phyloP scores from a whole-genome alignment of 805 yeast species.

The Blastobotrys peoriensis region DNA sequence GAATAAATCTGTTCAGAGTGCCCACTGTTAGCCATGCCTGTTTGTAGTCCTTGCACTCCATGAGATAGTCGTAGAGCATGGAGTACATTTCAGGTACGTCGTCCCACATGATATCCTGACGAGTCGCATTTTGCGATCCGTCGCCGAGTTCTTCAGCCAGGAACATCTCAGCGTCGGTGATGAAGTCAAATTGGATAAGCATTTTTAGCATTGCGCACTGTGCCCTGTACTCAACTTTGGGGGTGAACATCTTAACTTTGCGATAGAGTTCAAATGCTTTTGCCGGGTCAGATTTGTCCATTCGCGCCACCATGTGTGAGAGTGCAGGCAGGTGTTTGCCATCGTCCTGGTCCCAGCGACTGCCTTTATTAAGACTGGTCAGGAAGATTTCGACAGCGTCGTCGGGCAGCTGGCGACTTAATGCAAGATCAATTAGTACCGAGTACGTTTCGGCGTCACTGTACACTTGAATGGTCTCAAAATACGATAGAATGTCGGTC shows the following conservation, averaged over 20 bases:
- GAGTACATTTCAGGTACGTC: conserved; percentile 35
- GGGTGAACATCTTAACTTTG: conserved; percentile 38
- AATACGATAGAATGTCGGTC: no score
- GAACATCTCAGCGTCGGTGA: conserved; percentile 38
- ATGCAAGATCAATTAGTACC: conserved; percentile 31
- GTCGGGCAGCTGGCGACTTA: conserved; percentile 25
- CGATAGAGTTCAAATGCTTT: conserved; percentile 34
- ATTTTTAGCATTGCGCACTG: conserved; percentile 35
- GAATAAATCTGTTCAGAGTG: conserved; percentile 48
- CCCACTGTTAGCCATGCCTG: conserved; percentile 57
- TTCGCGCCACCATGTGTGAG: conserved; percentile 20
- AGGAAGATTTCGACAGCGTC: conserved; percentile 33
- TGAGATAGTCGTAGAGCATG: conserved; percentile 41
- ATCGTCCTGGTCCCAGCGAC: conserved; percentile 36
- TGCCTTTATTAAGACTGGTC: conserved; percentile 33
- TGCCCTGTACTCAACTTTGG: conserved; percentile 34
- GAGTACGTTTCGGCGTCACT: conserved; percentile 35
- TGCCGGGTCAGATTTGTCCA: conserved; percentile 25
- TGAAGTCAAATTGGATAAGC: conserved; percentile 32
- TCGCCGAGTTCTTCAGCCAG: conserved; percentile 40
- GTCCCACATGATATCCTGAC: conserved; percentile 22
- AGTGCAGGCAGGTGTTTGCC: conserved; percentile 23
- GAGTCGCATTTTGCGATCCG: conserved; percentile 8
- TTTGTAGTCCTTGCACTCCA: conserved; percentile 32
- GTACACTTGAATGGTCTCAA: conserved; percentile 29